Conservation (phyloP, 768 basidiomycete species). For the Tulasnella sp. region DNA sequence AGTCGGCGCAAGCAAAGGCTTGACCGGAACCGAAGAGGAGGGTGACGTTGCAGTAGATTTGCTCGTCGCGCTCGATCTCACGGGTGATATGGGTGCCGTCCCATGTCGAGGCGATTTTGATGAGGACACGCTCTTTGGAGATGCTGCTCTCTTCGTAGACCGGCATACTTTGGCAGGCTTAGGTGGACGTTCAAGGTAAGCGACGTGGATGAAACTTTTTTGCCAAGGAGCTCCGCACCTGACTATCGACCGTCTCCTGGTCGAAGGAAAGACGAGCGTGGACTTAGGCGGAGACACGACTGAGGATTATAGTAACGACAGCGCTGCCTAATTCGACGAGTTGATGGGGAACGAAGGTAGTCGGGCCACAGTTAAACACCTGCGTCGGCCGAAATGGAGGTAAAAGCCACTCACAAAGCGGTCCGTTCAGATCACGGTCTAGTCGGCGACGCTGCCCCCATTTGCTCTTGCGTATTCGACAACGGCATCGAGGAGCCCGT, state of each 20-base stretch:
- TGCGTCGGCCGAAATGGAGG: slow-evolving; percentile 10
- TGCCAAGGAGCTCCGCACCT: slow-evolving; percentile 38
- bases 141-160: slow-evolving; percentile 91
- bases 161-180: slow-evolving; percentile 62
- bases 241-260: slow-evolving; percentile 83
- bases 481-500: slow-evolving; percentile 67
- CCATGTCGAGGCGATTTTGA: slow-evolving; percentile 99
- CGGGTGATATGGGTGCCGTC: slow-evolving; percentile 99
- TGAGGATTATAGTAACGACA: slow-evolving; percentile 96
- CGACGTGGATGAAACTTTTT: too few species aligned
- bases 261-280: slow-evolving; percentile 97
- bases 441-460: slow-evolving; percentile 64
- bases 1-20: slow-evolving; percentile 95
- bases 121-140: slow-evolving; percentile 86
- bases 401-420: slow-evolving; percentile 56
- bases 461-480: slow-evolving; percentile 69
- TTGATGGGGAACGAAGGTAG: slow-evolving; percentile 39
- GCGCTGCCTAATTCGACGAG: slow-evolving; percentile 96
- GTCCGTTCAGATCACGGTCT: slow-evolving; percentile 75
- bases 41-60: slow-evolving; percentile 98
- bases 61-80: slow-evolving; percentile 84
- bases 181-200: slow-evolving; percentile 28
- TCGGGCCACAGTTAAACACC: background rate
- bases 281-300: slow-evolving; percentile 98
- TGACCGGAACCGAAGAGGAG: slow-evolving; percentile 98